phyloP scores from a whole-genome alignment of 129 eudicot genomes.

The Silybum marianum region DNA sequence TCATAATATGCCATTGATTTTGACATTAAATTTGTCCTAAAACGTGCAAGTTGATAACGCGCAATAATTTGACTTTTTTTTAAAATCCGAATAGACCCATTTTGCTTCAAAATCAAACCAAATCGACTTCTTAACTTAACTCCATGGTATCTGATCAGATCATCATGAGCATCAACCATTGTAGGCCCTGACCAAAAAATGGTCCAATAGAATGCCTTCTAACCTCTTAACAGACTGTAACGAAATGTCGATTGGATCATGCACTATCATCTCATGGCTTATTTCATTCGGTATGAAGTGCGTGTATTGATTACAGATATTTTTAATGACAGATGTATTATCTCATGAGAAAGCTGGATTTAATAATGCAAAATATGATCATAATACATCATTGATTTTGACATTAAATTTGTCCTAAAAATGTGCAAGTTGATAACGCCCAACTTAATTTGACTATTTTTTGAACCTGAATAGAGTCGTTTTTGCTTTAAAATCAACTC shows the following conservation, averaged over 20 bases:
- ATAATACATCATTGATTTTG: neutral
- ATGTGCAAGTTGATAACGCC: neutral
- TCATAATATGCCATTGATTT: neutral
- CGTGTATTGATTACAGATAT: neutral
- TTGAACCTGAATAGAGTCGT: no score
- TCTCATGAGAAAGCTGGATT: slow-evolving; percentile 6
- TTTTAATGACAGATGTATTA: neutral
- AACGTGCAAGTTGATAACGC: neutral
- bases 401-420: neutral
- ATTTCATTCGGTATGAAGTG: neutral
- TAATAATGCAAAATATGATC: slow-evolving; percentile 6
- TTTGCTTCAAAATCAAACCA: neutral
- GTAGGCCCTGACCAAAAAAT: neutral
- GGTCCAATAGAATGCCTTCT: neutral
- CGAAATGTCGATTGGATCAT: neutral
- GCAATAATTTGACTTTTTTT: no score
- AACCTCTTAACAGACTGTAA: neutral
- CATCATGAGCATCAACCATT: neutral
- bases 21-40: neutral
- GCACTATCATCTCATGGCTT: neutral
- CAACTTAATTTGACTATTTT: no score
- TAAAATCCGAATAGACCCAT: no score
- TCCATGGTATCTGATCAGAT: neutral
- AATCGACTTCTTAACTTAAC: neutral
- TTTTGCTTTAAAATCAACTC: neutral